These are phyloP conservation scores for Candida maltosa DNA, from an alignment of 805 yeast species.

Conservation along the genomic window DNA sequence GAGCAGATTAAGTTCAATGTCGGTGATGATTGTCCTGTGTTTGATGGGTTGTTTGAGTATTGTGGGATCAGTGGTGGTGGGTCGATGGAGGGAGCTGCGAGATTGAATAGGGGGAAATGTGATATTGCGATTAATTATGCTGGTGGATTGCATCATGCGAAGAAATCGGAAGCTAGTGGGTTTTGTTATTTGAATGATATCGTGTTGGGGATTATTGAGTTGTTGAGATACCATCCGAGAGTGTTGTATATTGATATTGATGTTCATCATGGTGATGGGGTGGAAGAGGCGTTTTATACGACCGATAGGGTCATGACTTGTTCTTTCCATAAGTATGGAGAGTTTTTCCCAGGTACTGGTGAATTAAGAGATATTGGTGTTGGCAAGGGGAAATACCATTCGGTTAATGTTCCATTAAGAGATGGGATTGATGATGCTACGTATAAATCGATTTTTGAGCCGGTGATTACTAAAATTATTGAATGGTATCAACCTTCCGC, in stretches of 20 bases:
- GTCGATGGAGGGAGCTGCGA: constrained; percentile 88
- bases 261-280: constrained; percentile 98
- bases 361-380: constrained; percentile 87
- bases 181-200: constrained; percentile 95
- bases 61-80: constrained; percentile 92
- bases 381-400: constrained; percentile 84
- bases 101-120: constrained; percentile 81
- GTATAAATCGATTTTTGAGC: constrained; percentile 83
- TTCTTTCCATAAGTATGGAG: constrained; percentile 94
- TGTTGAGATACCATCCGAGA: constrained; percentile 85
- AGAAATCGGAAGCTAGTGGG: constrained; percentile 91
- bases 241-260: constrained; percentile 93
- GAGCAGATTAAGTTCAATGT: constrained; percentile 92
- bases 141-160: constrained; percentile 98
- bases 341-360: constrained; percentile 97
- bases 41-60: constrained; percentile 92
- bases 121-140: constrained; percentile 96
- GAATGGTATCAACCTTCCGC: constrained; percentile 95
- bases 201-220: constrained; percentile 81
- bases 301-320: constrained; percentile 96
- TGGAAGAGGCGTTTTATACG: constrained; percentile 93
- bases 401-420: constrained; percentile 87
- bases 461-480: constrained; percentile 71
- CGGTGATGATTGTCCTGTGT: constrained; percentile 95
- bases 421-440: constrained; percentile 95